Base-by-base conservation (phyloP, 345 rosid genomes). In the Lumnitzera littorea region DNA sequence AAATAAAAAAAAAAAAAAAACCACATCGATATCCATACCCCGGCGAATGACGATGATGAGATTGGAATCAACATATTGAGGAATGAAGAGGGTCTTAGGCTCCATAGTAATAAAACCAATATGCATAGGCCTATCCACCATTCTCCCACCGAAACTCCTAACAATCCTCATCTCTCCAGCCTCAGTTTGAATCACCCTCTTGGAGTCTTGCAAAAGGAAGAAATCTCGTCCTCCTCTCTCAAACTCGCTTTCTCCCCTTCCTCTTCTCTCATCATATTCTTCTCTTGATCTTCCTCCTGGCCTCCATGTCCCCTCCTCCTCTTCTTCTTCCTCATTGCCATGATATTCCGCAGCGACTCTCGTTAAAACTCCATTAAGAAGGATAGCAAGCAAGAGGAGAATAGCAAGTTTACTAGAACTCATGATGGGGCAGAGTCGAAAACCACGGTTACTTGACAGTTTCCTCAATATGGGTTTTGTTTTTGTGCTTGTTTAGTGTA, bases 101-200 rank as follows among this genome's bases (percentile, higher is more conserved):
- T 90, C 92, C 97, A 94, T 90, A 2, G 84, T 77, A 51, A 94
- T 79, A 79, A 90, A 84, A 13, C 96, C 97, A 46, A 88, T 80
- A 66, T 88, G 88, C 84, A 81, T 61, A 24, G 84, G 80, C 66
- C 76, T 81, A 57, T 84, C 85, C 9, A 74, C 50, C n/a, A 74
- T 67, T 57, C 76, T 76, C 43, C 86, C 77, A 14, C 75, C 71
- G 48, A 67, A 56, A 50, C 78, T 80, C 72, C 60, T 74, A 48
- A 80, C 76, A 8, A 86, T 70, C 67, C 76, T 78, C 89, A 94
- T 76, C 41, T 80, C 83, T 46, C 97, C 96, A 8, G 89, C 97
- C n/a, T 90, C 88, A 50, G 92, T 90, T 68, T 70, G 78, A 55
- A 90, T 64, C 69, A 94, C 88, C 12, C 56, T 76, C 69, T 51